Conservation (phyloP, 371 early-diverging fungal genomes). For the Mucor indicus region DNA sequence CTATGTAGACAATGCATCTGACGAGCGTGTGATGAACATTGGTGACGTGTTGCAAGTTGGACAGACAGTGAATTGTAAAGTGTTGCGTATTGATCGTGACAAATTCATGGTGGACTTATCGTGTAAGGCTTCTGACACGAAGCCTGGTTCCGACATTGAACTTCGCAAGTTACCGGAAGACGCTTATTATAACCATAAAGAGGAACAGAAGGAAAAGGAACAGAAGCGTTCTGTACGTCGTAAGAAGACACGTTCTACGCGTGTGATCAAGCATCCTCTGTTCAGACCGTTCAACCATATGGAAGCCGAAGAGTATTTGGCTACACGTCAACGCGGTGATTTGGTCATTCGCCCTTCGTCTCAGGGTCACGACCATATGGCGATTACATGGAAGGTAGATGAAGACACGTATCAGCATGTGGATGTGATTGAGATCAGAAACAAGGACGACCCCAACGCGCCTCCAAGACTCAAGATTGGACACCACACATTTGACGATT, state of each 20-base stretch:
- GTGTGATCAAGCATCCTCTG: conserved; percentile 79
- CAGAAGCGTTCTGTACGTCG: conserved; percentile 47
- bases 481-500: conserved; percentile 66
- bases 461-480: conserved; percentile 64
- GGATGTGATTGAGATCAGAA: conserved; percentile 76
- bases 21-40: conserved; percentile 58
- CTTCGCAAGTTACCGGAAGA: conserved; percentile 55
- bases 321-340: conserved; percentile 69
- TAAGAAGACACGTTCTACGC: conserved; percentile 45
- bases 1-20: conserved; percentile 62
- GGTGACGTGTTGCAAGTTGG: conserved; percentile 63
- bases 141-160: conserved; percentile 44
- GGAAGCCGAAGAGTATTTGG: conserved; percentile 76
- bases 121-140: conserved; percentile 49
- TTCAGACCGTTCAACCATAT: conserved; percentile 73
- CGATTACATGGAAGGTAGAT: conserved; percentile 92
- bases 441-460: conserved; percentile 60
- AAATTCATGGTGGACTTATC: conserved; percentile 77
- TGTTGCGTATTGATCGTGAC: conserved; percentile 77
- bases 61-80: conserved; percentile 70
- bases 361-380: conserved; percentile 80
- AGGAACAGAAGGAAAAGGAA: conserved; percentile 58
- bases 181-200: conserved; percentile 65
- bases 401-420: conserved; percentile 87
- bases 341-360: conserved; percentile 93